Base-by-base conservation (phyloP, 331 rosid species). In the Malus hybrid region DNA sequence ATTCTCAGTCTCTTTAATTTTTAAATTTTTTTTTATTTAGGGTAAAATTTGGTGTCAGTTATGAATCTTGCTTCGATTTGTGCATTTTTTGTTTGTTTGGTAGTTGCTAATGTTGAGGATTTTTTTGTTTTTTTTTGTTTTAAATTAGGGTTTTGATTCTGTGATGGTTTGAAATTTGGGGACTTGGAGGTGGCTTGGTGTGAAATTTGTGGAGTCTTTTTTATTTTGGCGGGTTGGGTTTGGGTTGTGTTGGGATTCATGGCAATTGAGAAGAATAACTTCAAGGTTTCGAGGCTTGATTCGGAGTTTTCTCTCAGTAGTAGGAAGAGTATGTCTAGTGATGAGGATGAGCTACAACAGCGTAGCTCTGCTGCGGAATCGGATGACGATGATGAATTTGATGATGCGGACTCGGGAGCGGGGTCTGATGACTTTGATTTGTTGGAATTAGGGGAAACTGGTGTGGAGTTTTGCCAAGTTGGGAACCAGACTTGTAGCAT, bases 261-360 rank as follows among this genome's bases (percentile, higher is more conserved):
- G 98, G 99, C 99, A 80, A 95, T 95, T 87, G 99, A 92, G 88
- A 95, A 95, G 90, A 92, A 90, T 76, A 92, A 74, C 89, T 92
- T 89, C 75, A 95, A 88, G 87, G 97, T 81, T 62, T 85, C 93
- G 8, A 89, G 97, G 93, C 42, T 95, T 79, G 99, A 95, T 84
- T 84, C 91, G 1, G 99, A 95, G 88, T 81, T 85, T 75, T 90
- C 96, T 20, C 93, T 89, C 1, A 74, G 88, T 33, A 90, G 98
- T 81, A 89, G 88, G 90, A 92, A 87, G 78, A 90, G 86, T 71
- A 83, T 92, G 87, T 95, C 98, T 32, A 92, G 93, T 87, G 98
- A 95, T 28, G 97, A 92, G 10, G 98, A 92, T 28, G 96, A 89
- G 87, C 87, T 87, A 82, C 93, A 81, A 61, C 88, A 88, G 81